Base-by-base conservation (phyloP, 495 filamentous ascomycete genomes). In the Daldinia caldariorum region DNA sequence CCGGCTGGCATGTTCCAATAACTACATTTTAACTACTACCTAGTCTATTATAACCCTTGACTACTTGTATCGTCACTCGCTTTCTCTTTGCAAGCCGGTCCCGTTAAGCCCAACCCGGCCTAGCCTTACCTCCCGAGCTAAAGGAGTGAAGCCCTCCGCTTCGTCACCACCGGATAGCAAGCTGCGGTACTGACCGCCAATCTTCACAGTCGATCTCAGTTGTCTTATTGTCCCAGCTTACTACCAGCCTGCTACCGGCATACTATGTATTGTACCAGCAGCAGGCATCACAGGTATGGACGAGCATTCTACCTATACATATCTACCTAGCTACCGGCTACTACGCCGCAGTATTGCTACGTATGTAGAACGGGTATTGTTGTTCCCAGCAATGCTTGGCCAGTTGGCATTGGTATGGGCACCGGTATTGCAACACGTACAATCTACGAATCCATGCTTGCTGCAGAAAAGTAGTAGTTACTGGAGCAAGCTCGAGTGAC, bases 131-230 rank as follows among this genome's bases (percentile, higher is more conserved):
- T 72, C 60, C 50, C 39, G 18, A 62, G 61, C 61, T 69, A 72
- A 62, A 61, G 51, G 61, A 72, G 58, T 61, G 60, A 69, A 22
- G 61, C 61, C 54, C 64, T 72, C 69, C 56, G 64, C 54, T 69
- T 72, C 70, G 61, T 72, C 70, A 72, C 65, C 65, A 72, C 20
- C 61, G 10, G 57, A 49, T 5, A 41, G 41, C 61, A 47, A 72
- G 49, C 32, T 65, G 56, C 65, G 70, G 70, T 68, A 66, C 65
- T 72, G 70, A 72, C 70, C 70, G 70, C 70, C 61, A 72, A 72
- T 72, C 70, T 72, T 61, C 61, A 31, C 35, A 64, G 70, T 62
- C 65, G 70, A 72, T 72, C 70, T 72, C 43, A 61, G 70, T 72
- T 68, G 65, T 72, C 60, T 56, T 31, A 62, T 31, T 53, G 50